Evolutionary conservation across 495 filamentous ascomycete species (phyloP), one percentile per base, ranked within the genome.

Genomic region (Daldinia vernicosa): DNA sequence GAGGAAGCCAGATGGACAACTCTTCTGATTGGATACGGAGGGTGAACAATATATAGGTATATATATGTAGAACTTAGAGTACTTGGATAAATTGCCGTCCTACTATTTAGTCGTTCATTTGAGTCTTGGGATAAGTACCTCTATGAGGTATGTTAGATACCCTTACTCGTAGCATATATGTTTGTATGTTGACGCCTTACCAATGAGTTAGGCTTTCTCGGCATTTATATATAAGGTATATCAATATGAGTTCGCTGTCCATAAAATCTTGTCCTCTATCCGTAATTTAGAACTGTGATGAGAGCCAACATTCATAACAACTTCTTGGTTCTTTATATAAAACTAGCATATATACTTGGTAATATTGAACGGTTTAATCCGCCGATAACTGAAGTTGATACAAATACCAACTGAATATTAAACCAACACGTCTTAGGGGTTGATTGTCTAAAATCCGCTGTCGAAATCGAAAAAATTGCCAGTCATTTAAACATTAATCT

Each of bases 1-100:
- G 1, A 60, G 63, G 50, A 64, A 72, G 64, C 78, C 79, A 22
- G 50, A 71, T 3, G 63, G 61, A 30, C 6, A 24, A n/a, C 12
- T 78, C 6, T 76, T 73, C 30, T 35, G 6, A 35, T 62, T 27
- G 22, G 8, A 35, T 17, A 32, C 19, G 5, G 1, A n/a, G 11
- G 33, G 12, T 14, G 33, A 14, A 33, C 7, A 2, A 3, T 33
- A 33, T 33, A 33, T 33, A 27, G 26, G 4, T 27, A 27, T 1
- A 27, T 53, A 53, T n/a, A 45, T 30, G 24, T n/a, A 39, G 19
- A n/a, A 37, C 9, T 19, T 50, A 14, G n/a, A 5, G 5, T 32
- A 39, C 2, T 40, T 35, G 11, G 33, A 14, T 35, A 35, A 35
- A 35, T 12, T 35, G 11, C 4, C 3, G 5, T 17, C 39, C 2